These are phyloP conservation scores for Verticillium klebahnii DNA, from an alignment of 2,329 filamentous ascomycete species.

Conservation along the genomic window DNA sequence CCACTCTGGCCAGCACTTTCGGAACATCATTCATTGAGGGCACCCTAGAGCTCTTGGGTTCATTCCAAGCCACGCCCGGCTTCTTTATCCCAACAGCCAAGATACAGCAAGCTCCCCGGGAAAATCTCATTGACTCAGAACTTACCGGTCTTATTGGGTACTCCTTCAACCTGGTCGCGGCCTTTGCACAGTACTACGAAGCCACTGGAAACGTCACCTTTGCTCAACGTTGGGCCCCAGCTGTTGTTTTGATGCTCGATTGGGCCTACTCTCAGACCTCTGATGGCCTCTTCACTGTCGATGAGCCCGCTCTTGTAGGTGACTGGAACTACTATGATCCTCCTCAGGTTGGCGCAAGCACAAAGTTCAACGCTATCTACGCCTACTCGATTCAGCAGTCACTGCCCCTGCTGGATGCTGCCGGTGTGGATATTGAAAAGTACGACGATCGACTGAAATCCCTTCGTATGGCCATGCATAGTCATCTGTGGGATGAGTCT, in stretches of 20 bases:
- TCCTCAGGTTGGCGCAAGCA: constrained; percentile 19
- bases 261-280: constrained; percentile 25
- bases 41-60: constrained; percentile 15
- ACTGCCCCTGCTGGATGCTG: constrained; percentile 14
- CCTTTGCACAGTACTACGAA: constrained; percentile 21
- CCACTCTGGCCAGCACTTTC: constrained; percentile 21
- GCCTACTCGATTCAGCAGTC: constrained; percentile 24
- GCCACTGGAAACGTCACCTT: constrained; percentile 21
- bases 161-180: constrained; percentile 27
- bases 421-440: constrained; percentile 12
- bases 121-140: constrained; percentile 14
- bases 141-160: constrained; percentile 28
- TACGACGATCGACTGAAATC: constrained; percentile 19
- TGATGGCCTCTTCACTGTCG: constrained; percentile 21
- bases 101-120: constrained; percentile 22
- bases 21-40: constrained; percentile 19
- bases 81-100: constrained; percentile 26
- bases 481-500: constrained; percentile 17
- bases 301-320: constrained; percentile 20
- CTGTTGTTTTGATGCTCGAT: constrained; percentile 24
- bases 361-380: constrained; percentile 27
- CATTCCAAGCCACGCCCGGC: constrained; percentile 21
- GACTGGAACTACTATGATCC: constrained; percentile 31
- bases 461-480: constrained; percentile 19
- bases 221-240: constrained; percentile 20